Evolutionary conservation across 1,284 basidiomycete genomes (phyloP), one percentile per base, ranked within the genome.

Genomic region (Xanthoconium separans): DNA sequence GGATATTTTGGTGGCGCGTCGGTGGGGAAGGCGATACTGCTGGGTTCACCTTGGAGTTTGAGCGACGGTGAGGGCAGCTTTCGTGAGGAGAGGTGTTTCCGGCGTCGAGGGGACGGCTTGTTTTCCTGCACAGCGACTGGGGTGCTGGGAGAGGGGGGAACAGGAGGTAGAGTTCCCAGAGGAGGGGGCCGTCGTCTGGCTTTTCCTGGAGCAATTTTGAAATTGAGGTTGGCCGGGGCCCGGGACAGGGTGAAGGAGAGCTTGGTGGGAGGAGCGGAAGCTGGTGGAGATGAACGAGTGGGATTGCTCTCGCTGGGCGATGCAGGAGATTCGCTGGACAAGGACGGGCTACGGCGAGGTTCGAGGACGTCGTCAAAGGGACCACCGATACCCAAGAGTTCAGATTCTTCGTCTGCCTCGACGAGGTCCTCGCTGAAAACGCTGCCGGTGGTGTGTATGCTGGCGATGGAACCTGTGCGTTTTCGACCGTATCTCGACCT

Each of bases 351-450:
- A 44, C 70, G 62, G 39, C 69, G 68, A 16, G 69, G 63, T 48
- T 71, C 70, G 10, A 62, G 68, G 7, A 70, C 73, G 39, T 76
- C 75, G 56, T 88, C 85, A 61, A 88, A 89, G 22, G 81, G 79
- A 53, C 84, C 80, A 46, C 85, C 82, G n/a, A 87, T 69, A 44
- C 85, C 84, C 31, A 89, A 74, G 2, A 90, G 71, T 52, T 84
- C 85, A 52, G 79, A 73, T 60, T 91, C 87, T 64, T 91, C 89
- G 31, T 90, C 87, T 59, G 89, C 88, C 63, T 91, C 90, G 18
- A 91, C 82, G 9, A 91, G 78, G 53, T 91, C 79, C 67, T 92
- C 89, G 61, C 87, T 91, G 44, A 90, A 70, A 36, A 88, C 74
- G 65, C 87, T 91, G 58, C 80, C 80, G 43, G 71, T 77, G 0